phyloP scores from a whole-genome alignment of 1,284 basidiomycete genomes.

The Polyporus tsugae region DNA sequence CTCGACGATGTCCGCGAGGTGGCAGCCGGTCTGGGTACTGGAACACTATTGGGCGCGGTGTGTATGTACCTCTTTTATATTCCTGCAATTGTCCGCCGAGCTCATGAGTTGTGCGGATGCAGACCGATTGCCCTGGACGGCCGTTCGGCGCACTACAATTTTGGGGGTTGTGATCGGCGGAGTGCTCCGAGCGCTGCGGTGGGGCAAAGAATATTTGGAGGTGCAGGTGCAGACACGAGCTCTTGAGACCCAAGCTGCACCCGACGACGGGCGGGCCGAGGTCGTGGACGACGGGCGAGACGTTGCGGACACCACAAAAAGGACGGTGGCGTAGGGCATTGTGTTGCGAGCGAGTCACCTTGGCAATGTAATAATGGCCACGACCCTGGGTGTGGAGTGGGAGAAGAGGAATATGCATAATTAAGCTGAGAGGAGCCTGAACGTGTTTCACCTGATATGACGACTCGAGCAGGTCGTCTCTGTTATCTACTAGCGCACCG shows the following conservation, averaged over 20 bases:
- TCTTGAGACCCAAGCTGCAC: slow-evolving; percentile 31
- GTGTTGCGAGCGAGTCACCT: not conserved
- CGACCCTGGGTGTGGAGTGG: slow-evolving; percentile 21
- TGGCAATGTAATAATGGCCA: slow-evolving; percentile 10
- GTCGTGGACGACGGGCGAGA: slow-evolving; percentile 24
- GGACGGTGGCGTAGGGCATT: slow-evolving; percentile 11
- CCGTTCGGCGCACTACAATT: slow-evolving; percentile 55
- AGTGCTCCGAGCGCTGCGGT: slow-evolving; percentile 59
- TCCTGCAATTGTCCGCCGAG: not conserved
- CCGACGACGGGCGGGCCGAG: slow-evolving; percentile 34
- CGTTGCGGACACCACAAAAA: slow-evolving; percentile 14
- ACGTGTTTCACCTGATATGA: slow-evolving; percentile 19
- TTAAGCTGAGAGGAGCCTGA: slow-evolving; percentile 1
- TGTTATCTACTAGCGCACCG: slow-evolving; percentile 5
- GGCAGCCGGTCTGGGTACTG: slow-evolving; percentile 72
- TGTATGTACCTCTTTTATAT: slow-evolving; percentile 59
- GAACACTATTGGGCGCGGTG: slow-evolving; percentile 60
- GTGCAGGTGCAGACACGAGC: slow-evolving; percentile 36
- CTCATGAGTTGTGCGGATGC: slow-evolving; percentile 30
- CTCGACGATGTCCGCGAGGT: slow-evolving; percentile 62
- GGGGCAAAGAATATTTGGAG: slow-evolving; percentile 50
- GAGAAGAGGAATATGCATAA: slow-evolving; percentile 15
- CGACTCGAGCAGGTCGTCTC: slow-evolving; percentile 14
- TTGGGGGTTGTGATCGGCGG: slow-evolving; percentile 64
- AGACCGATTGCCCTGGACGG: slow-evolving; percentile 70